Conservation (phyloP, 768 basidiomycete genomes). For the Pluteus cervinus region DNA sequence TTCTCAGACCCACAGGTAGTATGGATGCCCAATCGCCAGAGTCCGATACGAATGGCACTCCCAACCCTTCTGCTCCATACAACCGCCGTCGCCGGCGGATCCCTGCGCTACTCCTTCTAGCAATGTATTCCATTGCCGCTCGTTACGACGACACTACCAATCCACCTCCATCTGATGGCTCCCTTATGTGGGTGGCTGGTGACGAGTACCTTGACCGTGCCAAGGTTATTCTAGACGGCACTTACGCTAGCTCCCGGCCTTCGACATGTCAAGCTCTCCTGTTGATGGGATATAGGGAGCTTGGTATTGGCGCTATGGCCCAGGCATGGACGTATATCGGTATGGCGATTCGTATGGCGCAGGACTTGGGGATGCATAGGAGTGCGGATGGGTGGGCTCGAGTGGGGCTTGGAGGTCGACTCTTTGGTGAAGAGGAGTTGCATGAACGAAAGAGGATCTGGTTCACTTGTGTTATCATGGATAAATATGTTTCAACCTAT, state of each 20-base stretch:
- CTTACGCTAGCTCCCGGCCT: slow-evolving; percentile 66
- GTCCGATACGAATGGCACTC: too few relatives aligned
- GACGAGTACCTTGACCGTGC: slow-evolving; percentile 66
- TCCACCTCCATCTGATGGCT: slow-evolving; percentile 35
- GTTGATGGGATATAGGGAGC: slow-evolving; percentile 77
- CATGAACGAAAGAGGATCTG: slow-evolving; percentile 70
- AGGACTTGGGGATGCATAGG: slow-evolving; percentile 81
- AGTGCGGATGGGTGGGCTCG: slow-evolving; percentile 75
- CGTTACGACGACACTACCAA: slow-evolving; percentile 44
- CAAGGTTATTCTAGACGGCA: slow-evolving; percentile 56
- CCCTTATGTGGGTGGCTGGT: slow-evolving; percentile 78
- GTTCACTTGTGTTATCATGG: slow-evolving; percentile 75
- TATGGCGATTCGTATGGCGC: slow-evolving; percentile 90
- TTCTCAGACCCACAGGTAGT: too few relatives aligned
- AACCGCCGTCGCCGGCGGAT: slow-evolving; percentile 39
- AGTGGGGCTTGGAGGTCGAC: slow-evolving; percentile 42
- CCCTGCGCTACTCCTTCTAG: slow-evolving; percentile 64
- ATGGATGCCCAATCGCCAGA: slow-evolving; percentile 15
- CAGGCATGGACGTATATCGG: slow-evolving; percentile 83
- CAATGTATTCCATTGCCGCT: slow-evolving; percentile 81
- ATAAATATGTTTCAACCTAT: slow-evolving; percentile 74
- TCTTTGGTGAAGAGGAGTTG: slow-evolving; percentile 59
- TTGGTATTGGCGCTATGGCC: slow-evolving; percentile 87
- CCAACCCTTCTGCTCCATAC: too few relatives aligned
- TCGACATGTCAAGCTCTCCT: slow-evolving; percentile 77